Evolutionary conservation across 345 rosid genomes (phyloP).

Genomic region (Acer yangbiense): DNA sequence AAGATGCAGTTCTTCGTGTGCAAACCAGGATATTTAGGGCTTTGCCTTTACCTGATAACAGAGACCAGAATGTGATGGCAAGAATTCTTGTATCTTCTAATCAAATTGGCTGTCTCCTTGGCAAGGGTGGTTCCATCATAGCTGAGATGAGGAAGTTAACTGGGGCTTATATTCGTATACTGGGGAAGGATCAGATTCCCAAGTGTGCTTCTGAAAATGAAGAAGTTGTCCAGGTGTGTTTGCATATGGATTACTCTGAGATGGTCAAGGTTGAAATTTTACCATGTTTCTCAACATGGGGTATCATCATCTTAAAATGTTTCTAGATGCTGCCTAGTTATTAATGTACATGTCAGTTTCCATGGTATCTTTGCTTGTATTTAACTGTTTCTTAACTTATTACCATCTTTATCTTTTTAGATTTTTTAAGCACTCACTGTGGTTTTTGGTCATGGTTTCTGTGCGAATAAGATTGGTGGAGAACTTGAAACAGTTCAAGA

Average conservation of each 20-base stretch:
- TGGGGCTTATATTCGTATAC: conserved; percentile 70
- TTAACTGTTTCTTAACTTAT: neutral
- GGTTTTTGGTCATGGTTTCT: conserved; percentile 10
- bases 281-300: neutral
- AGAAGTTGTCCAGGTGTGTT: conserved; percentile 73
- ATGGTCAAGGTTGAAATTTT: conserved; percentile 12
- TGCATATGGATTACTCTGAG: conserved; percentile 8
- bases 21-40: conserved; percentile 59
- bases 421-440: neutral
- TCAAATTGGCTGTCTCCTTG: conserved; percentile 83
- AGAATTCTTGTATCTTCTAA: conserved; percentile 65
- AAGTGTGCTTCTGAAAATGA: conserved; percentile 75
- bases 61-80: conserved; percentile 53
- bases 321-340: neutral
- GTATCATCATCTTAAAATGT: neutral
- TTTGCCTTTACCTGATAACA: conserved; percentile 50
- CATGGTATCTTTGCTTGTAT: neutral
- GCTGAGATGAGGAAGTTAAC: conserved; percentile 72
- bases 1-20: conserved; percentile 79
- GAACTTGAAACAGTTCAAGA: conserved; percentile 69
- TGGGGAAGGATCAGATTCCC: conserved; percentile 74
- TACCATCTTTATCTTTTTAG: neutral
- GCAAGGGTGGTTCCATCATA: conserved; percentile 73
- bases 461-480: conserved; percentile 54
- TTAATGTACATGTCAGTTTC: neutral